Percentiles rank a stretch among this genome's conserved stretches.
Evolutionary conservation across 352 stramenopile species (phyloP).

Genomic region (Phytopythium chamaehyphon): DNA sequence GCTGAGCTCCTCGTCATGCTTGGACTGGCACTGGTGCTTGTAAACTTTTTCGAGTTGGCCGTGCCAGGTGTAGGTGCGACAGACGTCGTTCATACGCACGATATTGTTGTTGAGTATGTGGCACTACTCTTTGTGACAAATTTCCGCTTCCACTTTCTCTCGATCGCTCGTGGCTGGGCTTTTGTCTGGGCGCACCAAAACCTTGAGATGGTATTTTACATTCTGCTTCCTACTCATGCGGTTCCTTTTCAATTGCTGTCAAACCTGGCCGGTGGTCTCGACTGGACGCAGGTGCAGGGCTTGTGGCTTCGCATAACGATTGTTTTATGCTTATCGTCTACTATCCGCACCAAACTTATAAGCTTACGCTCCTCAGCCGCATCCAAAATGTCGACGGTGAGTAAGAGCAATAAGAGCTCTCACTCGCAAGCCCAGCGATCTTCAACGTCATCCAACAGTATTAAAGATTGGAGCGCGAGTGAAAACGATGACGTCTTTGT

Average conservation of each 20-base stretch:
- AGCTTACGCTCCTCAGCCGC: constrained; percentile 3
- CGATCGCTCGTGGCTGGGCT: constrained; percentile 7
- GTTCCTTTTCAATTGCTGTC: constrained; percentile 2
- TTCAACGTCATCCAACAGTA: too few species aligned
- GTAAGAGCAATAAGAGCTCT: too few species aligned
- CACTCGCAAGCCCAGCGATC: too few species aligned
- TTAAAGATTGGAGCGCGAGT: too few species aligned
- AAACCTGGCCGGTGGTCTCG: constrained; percentile 3
- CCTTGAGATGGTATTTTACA: constrained; percentile 12
- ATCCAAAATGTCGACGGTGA: neutral
- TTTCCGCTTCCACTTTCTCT: constrained; percentile 33
- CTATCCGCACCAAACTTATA: constrained; percentile 1
- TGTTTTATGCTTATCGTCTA: constrained; percentile 7
- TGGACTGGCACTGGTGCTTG: neutral
- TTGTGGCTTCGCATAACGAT: constrained; percentile 10
- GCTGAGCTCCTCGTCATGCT: constrained; percentile 6
- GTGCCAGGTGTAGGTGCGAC: neutral
- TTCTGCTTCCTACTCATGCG: constrained; percentile 9
- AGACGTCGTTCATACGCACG: constrained; percentile 24
- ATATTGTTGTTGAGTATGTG: constrained; percentile 7
- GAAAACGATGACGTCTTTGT: too few species aligned
- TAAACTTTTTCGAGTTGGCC: neutral
- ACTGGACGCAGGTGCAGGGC: constrained; percentile 7
- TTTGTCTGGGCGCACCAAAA: constrained; percentile 5
- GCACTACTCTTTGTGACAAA: constrained; percentile 9